Conservation (phyloP, 2,329 filamentous ascomycete species). For the Diaporthe humulicola region DNA sequence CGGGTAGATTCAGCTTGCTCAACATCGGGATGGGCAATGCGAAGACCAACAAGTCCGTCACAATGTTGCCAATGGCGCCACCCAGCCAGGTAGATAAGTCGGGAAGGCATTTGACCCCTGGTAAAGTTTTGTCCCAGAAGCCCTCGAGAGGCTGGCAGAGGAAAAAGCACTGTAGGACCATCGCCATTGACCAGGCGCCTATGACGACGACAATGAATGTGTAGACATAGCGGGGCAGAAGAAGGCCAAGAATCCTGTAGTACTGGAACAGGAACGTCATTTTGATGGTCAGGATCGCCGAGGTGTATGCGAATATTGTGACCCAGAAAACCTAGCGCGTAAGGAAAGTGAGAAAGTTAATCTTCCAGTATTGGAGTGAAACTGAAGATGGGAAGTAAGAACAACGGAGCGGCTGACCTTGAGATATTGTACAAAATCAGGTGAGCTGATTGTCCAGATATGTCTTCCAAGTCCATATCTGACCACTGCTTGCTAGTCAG, state of each 20-base stretch:
- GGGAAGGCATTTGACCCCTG: neutral
- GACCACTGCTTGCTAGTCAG: neutral
- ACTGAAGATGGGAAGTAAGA: accelerated
- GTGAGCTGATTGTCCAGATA: neutral
- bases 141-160: constrained; percentile 3
- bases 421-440: neutral
- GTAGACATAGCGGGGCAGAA: constrained; percentile 3
- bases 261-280: constrained; percentile 14
- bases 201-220: neutral
- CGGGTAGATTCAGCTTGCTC: neutral
- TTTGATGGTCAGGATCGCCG: constrained; percentile 1
- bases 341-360: neutral
- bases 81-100: neutral
- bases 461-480: constrained; percentile 3
- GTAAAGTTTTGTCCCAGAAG: constrained; percentile 5
- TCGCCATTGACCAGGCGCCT: neutral
- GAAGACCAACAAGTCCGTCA: neutral
- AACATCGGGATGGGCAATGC: constrained; percentile 18
- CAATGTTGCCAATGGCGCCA: neutral
- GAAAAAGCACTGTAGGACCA: constrained; percentile 8
- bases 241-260: neutral
- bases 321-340: constrained; percentile 3
- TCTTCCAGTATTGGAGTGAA: neutral
- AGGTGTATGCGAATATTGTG: constrained; percentile 8
- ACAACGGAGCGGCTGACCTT: neutral